Evolutionary conservation across 805 yeast species (phyloP).

Genomic region (Teunomyces funiuensis): DNA sequence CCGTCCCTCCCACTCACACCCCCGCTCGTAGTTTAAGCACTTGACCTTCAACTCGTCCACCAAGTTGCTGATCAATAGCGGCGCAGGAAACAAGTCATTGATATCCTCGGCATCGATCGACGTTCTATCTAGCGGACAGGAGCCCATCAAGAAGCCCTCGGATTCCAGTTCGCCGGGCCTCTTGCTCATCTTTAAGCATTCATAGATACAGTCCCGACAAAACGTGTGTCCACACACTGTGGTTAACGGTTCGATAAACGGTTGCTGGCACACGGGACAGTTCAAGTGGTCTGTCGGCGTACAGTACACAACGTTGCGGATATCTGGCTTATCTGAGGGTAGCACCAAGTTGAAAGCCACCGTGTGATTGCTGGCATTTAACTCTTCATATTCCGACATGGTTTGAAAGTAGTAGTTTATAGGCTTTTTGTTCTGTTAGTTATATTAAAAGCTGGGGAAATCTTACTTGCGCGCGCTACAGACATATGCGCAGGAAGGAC

Average conservation of each 20-base stretch:
- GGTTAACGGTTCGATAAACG: slow-evolving; percentile 59
- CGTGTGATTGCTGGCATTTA: slow-evolving; percentile 9
- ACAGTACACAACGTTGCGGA: slow-evolving; percentile 30
- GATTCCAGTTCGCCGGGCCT: slow-evolving; percentile 1
- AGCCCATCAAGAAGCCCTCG: slow-evolving; percentile 15
- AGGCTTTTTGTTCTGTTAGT: neutral
- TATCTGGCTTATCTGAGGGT: slow-evolving; percentile 23
- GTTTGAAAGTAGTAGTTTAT: neutral
- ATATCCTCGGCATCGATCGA: slow-evolving; percentile 35
- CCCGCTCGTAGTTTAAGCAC: slow-evolving; percentile 53
- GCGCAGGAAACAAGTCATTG: slow-evolving; percentile 49
- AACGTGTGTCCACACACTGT: slow-evolving; percentile 37
- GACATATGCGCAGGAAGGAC: no score
- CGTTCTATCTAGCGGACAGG: slow-evolving; percentile 64
- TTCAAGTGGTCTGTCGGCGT: slow-evolving; percentile 29
- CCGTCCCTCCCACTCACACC: slow-evolving; percentile 57
- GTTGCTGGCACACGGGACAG: slow-evolving; percentile 69
- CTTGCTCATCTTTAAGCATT: slow-evolving; percentile 30
- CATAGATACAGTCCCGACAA: slow-evolving; percentile 16
- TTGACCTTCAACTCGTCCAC: slow-evolving; percentile 59
- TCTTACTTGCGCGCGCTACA: no score
- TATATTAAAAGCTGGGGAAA: slow-evolving; percentile 6
- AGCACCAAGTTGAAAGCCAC: slow-evolving; percentile 16
- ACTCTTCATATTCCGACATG: slow-evolving; percentile 2
- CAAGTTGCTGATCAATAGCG: slow-evolving; percentile 57